Percentiles rank a stretch among this genome's conserved stretches.
These are phyloP conservation scores for Aspergillus brunneoviolaceus DNA, from an alignment of 2,329 filamentous ascomycete genomes.

Conservation along the genomic window DNA sequence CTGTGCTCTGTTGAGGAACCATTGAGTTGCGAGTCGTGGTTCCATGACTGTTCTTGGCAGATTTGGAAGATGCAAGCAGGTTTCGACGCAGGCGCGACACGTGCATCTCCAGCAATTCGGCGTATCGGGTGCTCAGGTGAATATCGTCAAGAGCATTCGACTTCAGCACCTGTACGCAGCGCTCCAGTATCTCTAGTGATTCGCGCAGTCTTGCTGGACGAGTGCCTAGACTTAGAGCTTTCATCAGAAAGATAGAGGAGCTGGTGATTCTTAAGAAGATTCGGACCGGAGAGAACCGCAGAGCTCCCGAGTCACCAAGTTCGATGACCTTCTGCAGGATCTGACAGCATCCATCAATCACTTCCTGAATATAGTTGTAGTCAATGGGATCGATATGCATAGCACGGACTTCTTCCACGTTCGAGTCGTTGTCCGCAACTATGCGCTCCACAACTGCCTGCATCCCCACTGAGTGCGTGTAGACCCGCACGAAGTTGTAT, in stretches of 20 bases:
- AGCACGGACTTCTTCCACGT: slow-evolving; percentile 38
- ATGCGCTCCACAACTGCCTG: slow-evolving; percentile 59
- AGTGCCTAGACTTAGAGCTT: slow-evolving; percentile 51
- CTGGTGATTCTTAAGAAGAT: slow-evolving; percentile 56
- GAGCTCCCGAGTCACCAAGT: slow-evolving; percentile 46
- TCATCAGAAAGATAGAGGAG: slow-evolving; percentile 56
- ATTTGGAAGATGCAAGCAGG: slow-evolving; percentile 36
- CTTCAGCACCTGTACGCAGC: slow-evolving; percentile 49
- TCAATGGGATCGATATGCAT: slow-evolving; percentile 51
- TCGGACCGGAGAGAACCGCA: slow-evolving; percentile 55
- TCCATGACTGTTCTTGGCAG: slow-evolving; percentile 26
- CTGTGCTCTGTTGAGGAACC: slow-evolving; percentile 28
- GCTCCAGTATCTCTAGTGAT: slow-evolving; percentile 50
- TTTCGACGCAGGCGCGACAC: slow-evolving; percentile 43
- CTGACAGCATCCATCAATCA: slow-evolving; percentile 54
- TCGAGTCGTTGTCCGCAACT: slow-evolving; percentile 37
- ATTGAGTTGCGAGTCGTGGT: slow-evolving; percentile 31
- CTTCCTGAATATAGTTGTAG: slow-evolving; percentile 57
- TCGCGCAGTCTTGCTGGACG: slow-evolving; percentile 51
- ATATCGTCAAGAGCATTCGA: slow-evolving; percentile 54
- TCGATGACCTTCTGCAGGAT: slow-evolving; percentile 52
- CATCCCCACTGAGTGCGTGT: slow-evolving; percentile 51
- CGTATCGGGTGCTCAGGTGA: slow-evolving; percentile 53
- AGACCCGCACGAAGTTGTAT: slow-evolving; percentile 49
- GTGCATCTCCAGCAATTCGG: slow-evolving; percentile 50